Conservation (phyloP, 257 asterid species). For the Solanum sparsipilum region DNA sequence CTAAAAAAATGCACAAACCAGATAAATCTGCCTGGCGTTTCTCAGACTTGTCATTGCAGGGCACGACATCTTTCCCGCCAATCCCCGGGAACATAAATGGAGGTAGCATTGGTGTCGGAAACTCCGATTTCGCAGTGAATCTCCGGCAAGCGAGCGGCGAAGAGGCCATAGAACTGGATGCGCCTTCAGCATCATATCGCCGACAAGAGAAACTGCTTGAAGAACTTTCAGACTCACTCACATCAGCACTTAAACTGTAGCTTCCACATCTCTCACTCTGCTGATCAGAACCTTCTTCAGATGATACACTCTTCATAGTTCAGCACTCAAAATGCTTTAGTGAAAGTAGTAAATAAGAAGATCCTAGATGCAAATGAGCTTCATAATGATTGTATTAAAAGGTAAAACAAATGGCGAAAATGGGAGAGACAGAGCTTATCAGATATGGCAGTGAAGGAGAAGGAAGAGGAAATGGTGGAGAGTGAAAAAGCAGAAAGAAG, state of each 20-base stretch:
- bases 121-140: slow-evolving; percentile 8
- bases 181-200: slow-evolving; percentile 42
- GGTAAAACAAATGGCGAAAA: not conserved
- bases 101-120: slow-evolving; percentile 39
- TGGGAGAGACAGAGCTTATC: not conserved
- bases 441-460: not conserved
- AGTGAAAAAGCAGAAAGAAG: slow-evolving; percentile 19
- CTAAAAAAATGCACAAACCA: slow-evolving; percentile 28
- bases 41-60: slow-evolving; percentile 48
- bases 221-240: slow-evolving; percentile 86
- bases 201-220: slow-evolving; percentile 25
- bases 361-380: not conserved
- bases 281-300: slow-evolving; percentile 58
- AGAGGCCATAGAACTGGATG: slow-evolving; percentile 52
- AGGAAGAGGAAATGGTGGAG: slow-evolving; percentile 14
- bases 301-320: slow-evolving; percentile 63
- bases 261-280: slow-evolving; percentile 78
- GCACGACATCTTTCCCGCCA: slow-evolving; percentile 58
- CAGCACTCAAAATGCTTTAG: not conserved
- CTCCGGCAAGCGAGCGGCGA: slow-evolving; percentile 36
- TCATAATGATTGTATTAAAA: not conserved
- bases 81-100: slow-evolving; percentile 55
- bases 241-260: slow-evolving; percentile 85
- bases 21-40: slow-evolving; percentile 56
- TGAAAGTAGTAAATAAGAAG: not conserved